A percentile compares a stretch with the other conserved stretches of the same genome.
Evolutionary conservation across 192 early-diverging fungal genomes (phyloP).

Genomic region (Coemansia sp.): DNA sequence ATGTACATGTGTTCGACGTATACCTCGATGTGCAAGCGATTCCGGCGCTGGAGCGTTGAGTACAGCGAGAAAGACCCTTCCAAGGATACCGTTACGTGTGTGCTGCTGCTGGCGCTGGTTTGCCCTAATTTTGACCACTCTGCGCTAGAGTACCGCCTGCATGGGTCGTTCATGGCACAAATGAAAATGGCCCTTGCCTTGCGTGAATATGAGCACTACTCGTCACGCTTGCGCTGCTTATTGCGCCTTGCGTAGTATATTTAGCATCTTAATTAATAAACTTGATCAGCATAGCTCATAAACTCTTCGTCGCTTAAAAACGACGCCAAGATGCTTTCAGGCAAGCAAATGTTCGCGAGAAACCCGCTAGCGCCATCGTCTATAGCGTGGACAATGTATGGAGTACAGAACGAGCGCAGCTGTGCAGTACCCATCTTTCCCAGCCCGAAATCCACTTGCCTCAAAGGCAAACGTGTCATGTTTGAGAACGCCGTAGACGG

Average conservation of each 20-base stretch:
- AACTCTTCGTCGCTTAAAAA: background rate
- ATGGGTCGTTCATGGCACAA: background rate
- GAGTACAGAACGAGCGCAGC: constrained; percentile 27
- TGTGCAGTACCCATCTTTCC: constrained; percentile 6
- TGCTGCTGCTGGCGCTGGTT: background rate
- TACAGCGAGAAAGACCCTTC: background rate
- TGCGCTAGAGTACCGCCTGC: background rate
- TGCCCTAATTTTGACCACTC: background rate
- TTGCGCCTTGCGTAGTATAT: no score
- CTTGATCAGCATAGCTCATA: background rate
- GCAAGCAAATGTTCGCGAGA: constrained; percentile 23
- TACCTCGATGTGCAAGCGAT: background rate
- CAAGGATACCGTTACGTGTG: background rate
- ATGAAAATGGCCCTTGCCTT: background rate
- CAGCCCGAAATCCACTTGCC: constrained; percentile 12
- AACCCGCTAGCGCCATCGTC: constrained; percentile 22
- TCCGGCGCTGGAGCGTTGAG: background rate
- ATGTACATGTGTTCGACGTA: background rate
- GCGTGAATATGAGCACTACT: background rate
- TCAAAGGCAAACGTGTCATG: constrained; percentile 15
- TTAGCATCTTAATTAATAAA: no score
- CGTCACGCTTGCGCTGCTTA: background rate
- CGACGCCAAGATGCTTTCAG: background rate
- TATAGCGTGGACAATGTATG: constrained; percentile 33
- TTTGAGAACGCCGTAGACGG: constrained; percentile 34